Percentiles rank a stretch among this genome's conserved stretches.
Conservation (phyloP, 306 rosid genomes). For the Glycine soja region DNA sequence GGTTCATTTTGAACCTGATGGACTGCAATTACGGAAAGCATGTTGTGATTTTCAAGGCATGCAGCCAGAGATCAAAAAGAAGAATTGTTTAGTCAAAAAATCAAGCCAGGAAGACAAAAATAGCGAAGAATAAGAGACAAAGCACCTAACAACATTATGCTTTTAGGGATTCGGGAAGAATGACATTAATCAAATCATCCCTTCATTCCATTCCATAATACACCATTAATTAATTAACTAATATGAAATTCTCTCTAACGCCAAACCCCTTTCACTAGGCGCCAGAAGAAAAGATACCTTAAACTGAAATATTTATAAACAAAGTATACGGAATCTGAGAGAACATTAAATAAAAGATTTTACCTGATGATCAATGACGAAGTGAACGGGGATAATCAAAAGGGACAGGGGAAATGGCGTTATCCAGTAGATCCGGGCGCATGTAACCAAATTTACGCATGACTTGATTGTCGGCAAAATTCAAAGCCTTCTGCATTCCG, state of each 20-base stretch:
- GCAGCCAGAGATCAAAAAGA: background rate
- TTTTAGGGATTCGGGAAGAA: constrained; percentile 42
- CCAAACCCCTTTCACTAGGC: too few relatives aligned
- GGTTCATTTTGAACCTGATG: background rate
- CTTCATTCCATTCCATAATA: background rate
- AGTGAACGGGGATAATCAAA: constrained; percentile 61
- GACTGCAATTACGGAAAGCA: background rate
- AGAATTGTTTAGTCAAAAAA: constrained; percentile 15
- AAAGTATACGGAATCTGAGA: constrained; percentile 36
- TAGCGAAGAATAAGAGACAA: constrained; percentile 35
- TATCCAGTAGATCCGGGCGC: constrained; percentile 54
- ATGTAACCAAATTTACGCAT: constrained; percentile 67
- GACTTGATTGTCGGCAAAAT: constrained; percentile 92
- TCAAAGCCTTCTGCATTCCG: constrained; percentile 71
- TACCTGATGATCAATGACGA: too few relatives aligned
- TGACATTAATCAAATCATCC: background rate
- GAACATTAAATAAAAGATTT: background rate
- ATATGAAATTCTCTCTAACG: too few relatives aligned
- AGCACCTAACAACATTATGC: background rate
- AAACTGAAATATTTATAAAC: background rate
- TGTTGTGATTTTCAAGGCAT: too few relatives aligned
- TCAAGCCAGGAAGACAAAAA: constrained; percentile 8
- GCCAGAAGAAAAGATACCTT: background rate
- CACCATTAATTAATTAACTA: too few relatives aligned
- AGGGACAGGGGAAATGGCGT: constrained; percentile 54